Conservation (phyloP, 495 filamentous ascomycete genomes). For the Trichocladium uniseriatum region DNA sequence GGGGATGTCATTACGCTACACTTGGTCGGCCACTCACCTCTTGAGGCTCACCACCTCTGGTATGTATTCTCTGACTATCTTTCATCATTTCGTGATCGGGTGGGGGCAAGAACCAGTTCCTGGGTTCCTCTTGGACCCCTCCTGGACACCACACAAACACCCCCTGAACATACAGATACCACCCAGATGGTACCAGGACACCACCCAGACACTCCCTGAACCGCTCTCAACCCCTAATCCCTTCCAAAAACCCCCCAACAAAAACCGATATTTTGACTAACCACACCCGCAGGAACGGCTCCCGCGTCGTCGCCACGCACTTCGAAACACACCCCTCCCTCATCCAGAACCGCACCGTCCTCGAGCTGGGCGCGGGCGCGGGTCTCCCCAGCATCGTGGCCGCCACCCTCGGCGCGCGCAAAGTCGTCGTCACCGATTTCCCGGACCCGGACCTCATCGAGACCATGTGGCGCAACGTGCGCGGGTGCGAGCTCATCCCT, state of each 20-base stretch:
- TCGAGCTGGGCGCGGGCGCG: constrained; percentile 85
- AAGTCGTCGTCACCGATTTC: constrained; percentile 79
- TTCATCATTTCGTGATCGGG: too few relatives aligned
- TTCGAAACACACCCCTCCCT: constrained; percentile 58
- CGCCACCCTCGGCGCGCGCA: constrained; percentile 56
- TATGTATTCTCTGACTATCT: too few relatives aligned
- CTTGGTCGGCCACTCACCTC: constrained; percentile 80
- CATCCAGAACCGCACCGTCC: constrained; percentile 53
- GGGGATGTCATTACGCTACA: constrained; percentile 60
- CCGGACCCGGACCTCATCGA: constrained; percentile 70
- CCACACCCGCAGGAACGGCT: constrained; percentile 76
- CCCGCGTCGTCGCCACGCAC: constrained; percentile 62
- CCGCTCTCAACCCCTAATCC: too few relatives aligned
- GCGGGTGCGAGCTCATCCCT: constrained; percentile 28
- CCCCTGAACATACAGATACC: too few relatives aligned
- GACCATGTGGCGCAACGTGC: constrained; percentile 67
- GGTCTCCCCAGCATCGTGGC: constrained; percentile 76
- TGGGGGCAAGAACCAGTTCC: too few relatives aligned
- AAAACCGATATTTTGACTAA: too few relatives aligned
- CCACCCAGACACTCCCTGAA: too few relatives aligned
- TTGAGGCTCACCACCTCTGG: constrained; percentile 87
- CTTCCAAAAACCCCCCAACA: too few relatives aligned
- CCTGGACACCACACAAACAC: too few relatives aligned
- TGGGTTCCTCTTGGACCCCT: too few relatives aligned
- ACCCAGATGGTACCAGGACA: too few relatives aligned